phyloP scores from a whole-genome alignment of 257 asterid genomes.

The Ballota nigra region DNA sequence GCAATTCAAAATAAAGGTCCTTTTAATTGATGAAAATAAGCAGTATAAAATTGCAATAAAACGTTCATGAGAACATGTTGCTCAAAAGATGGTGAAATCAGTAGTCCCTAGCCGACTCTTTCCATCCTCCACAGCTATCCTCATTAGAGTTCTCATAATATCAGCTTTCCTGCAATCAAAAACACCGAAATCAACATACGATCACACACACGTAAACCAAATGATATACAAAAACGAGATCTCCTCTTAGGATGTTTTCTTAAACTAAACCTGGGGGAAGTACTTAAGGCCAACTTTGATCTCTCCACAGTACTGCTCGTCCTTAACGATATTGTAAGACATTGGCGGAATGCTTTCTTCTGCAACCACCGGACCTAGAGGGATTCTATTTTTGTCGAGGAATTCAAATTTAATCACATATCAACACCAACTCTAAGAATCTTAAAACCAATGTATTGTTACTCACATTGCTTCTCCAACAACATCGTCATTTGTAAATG shows the following conservation, averaged over 20 bases:
- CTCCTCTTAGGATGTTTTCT: neutral
- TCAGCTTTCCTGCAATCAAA: constrained; percentile 31
- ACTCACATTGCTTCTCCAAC: constrained; percentile 81
- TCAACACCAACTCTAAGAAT: neutral
- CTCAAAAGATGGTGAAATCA: neutral
- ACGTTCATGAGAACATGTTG: neutral
- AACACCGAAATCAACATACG: neutral
- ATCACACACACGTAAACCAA: neutral
- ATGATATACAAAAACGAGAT: neutral
- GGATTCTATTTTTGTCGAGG: constrained; percentile 39
- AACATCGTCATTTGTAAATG: constrained; percentile 53
- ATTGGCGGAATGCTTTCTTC: constrained; percentile 50
- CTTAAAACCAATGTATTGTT: neutral
- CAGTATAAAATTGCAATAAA: neutral
- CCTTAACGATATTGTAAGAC: constrained; percentile 65
- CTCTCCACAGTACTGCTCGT: constrained; percentile 66
- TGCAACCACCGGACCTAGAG: constrained; percentile 45
- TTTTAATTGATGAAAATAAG: neutral
- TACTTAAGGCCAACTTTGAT: constrained; percentile 73
- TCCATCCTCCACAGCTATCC: constrained; percentile 55
- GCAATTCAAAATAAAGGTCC: neutral
- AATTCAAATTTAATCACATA: constrained; percentile 1
- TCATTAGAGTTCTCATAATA: no score
- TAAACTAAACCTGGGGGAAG: constrained; percentile 43
- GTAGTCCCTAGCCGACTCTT: constrained; percentile 34